Conservation (phyloP, 2,329 filamentous ascomycete species). For the Emmonsiellopsis sp. region DNA sequence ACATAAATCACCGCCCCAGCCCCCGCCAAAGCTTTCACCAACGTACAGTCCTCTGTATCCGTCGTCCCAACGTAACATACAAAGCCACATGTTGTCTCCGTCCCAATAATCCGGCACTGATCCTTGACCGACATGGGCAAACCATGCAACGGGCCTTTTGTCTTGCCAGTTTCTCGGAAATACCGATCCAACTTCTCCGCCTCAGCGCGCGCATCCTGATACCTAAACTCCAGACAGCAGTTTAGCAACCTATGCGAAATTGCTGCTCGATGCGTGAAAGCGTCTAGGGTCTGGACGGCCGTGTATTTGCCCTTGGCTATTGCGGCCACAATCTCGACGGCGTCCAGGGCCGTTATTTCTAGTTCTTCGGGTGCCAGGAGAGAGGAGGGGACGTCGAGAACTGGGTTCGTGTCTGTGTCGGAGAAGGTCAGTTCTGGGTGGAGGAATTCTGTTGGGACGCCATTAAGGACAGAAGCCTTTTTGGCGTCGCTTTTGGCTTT, state of each 20-base stretch:
- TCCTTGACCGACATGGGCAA: slow-evolving; percentile 20
- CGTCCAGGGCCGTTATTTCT: neutral
- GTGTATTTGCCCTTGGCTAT: neutral
- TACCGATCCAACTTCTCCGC: slow-evolving; percentile 15
- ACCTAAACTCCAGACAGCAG: slow-evolving; percentile 11
- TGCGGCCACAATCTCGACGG: neutral
- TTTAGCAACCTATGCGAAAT: slow-evolving; percentile 18
- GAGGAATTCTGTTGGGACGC: neutral
- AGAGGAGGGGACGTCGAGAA: neutral
- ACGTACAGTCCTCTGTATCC: neutral
- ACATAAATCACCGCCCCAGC: slow-evolving; percentile 27
- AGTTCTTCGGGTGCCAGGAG: neutral
- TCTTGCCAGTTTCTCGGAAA: slow-evolving; percentile 9
- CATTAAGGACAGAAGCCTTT: neutral
- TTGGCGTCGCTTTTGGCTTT: neutral
- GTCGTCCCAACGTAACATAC: neutral
- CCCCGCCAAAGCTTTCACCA: neutral
- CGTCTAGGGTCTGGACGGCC: slow-evolving; percentile 1
- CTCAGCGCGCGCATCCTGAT: neutral
- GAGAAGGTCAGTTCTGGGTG: neutral
- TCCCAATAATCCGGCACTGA: slow-evolving; percentile 1
- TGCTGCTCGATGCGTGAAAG: slow-evolving; percentile 18
- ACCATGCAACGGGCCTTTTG: slow-evolving; percentile 16
- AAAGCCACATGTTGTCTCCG: slow-evolving; percentile 1
- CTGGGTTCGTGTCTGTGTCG: neutral